These are phyloP conservation scores for Candida schatavii DNA, from an alignment of 805 yeast genomes.

Conservation along the genomic window DNA sequence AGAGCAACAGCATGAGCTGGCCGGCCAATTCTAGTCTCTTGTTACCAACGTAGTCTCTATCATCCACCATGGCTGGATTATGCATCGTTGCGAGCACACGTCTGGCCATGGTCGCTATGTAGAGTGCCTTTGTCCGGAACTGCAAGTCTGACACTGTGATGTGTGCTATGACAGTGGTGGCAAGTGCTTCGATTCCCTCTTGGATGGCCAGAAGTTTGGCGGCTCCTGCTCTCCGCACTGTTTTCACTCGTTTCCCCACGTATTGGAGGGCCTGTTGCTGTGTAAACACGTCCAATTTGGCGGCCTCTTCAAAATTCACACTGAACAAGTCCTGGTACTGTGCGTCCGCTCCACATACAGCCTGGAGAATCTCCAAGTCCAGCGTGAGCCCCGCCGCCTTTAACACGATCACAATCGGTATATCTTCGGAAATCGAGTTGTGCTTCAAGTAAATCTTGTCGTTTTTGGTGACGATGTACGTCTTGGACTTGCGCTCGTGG, in stretches of 20 bases:
- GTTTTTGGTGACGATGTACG: slow-evolving; percentile 91
- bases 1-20: slow-evolving; percentile 88
- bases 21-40: slow-evolving; percentile 97
- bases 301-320: slow-evolving; percentile 90
- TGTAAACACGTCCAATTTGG: slow-evolving; percentile 78
- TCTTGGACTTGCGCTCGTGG: slow-evolving; percentile 96
- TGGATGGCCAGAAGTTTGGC: slow-evolving; percentile 78
- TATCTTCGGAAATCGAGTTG: slow-evolving; percentile 91
- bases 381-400: slow-evolving; percentile 95
- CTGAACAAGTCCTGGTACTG: slow-evolving; percentile 90
- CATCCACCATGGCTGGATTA: slow-evolving; percentile 94
- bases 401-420: slow-evolving; percentile 88
- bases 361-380: slow-evolving; percentile 88
- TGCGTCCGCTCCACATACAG: slow-evolving; percentile 89
- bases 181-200: slow-evolving; percentile 96
- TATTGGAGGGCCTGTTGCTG: slow-evolving; percentile 93
- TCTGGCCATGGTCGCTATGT: slow-evolving; percentile 94
- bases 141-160: slow-evolving; percentile 80
- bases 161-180: slow-evolving; percentile 95
- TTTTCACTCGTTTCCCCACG: slow-evolving; percentile 87
- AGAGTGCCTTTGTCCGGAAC: slow-evolving; percentile 90
- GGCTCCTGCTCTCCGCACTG: slow-evolving; percentile 81
- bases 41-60: slow-evolving; percentile 97
- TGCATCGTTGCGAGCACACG: slow-evolving; percentile 94
- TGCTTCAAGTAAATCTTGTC: slow-evolving; percentile 88